phyloP scores from a whole-genome alignment of 2,329 filamentous ascomycete genomes.

The Zymoseptoria brevis region DNA sequence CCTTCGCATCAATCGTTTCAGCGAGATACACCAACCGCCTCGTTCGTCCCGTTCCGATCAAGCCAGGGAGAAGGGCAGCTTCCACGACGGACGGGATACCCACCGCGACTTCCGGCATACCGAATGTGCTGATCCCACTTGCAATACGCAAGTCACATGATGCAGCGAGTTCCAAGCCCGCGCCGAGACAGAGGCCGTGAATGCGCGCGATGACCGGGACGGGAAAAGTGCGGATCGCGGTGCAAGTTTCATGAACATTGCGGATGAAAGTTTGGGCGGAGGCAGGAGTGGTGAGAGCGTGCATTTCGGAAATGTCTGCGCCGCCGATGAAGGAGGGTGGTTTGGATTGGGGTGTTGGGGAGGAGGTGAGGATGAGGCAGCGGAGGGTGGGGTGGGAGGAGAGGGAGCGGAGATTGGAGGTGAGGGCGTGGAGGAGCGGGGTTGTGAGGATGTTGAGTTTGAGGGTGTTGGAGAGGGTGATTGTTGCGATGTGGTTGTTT shows the following conservation, averaged over 20 bases:
- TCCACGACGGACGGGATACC: slow-evolving; percentile 35
- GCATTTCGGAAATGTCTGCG: slow-evolving; percentile 26
- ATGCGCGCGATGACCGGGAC: slow-evolving; percentile 34
- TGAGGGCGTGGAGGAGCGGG: slow-evolving; percentile 15
- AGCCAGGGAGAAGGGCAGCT: slow-evolving; percentile 30
- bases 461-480: slow-evolving; percentile 21
- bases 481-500: slow-evolving; percentile 12
- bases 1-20: slow-evolving; percentile 28
- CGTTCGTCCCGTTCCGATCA: slow-evolving; percentile 34
- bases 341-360: slow-evolving; percentile 15
- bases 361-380: slow-evolving; percentile 22
- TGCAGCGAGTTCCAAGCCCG: slow-evolving; percentile 31
- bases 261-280: slow-evolving; percentile 33
- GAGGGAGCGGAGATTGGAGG: slow-evolving; percentile 10
- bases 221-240: slow-evolving; percentile 30
- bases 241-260: slow-evolving; percentile 27
- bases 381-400: slow-evolving; percentile 12
- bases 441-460: slow-evolving; percentile 25
- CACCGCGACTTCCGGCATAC: slow-evolving; percentile 35
- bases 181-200: slow-evolving; percentile 33
- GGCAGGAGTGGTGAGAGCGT: slow-evolving; percentile 13
- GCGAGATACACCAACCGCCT: slow-evolving; percentile 31
- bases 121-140: slow-evolving; percentile 27
- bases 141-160: slow-evolving; percentile 34
- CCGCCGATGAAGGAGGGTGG: slow-evolving; percentile 25